Base-by-base conservation (phyloP, 805 yeast species). In the Yarrowia alimentaria region DNA sequence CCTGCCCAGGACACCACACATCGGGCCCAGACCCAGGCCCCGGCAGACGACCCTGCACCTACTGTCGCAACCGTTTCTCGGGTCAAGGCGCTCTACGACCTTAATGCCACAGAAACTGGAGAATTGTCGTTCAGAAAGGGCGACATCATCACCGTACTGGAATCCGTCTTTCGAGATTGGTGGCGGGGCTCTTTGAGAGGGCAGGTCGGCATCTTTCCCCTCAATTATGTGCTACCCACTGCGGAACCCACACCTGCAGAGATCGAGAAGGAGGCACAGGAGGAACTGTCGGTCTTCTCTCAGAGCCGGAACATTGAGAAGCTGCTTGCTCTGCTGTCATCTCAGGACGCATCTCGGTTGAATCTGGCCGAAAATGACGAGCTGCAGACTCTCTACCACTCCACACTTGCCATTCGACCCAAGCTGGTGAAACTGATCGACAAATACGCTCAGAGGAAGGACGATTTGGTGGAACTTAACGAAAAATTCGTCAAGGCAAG, bases 91-190 rank as follows among this genome's bases (percentile, higher is more conserved):
- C 68, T 93, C 45, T 93, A 87, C 61, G 96, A 89, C 62, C 72
- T 90, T 29, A 70, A 76, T 4, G 79, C 94, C 2, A 73, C 77
- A 34, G 97, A 89, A 60, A 83, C 83, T 2, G 96, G 90, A 55
- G 97, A 93, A 57, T 73, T 91, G 34, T 81, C 95, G 1, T 91
- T 93, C 68, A 73, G 80, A 43, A 81, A 81, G 60, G 97, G 96
- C 31, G 98, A 91, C 62, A 72, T 87, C 11, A 90, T 91, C 42
- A 82, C 83, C 1, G 95, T 93, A 1, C 72, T 90, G 26, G 98
- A 90, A 59, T 75, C 83, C 12, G 95, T 85, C 5, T 90, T 89
- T 64, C 75, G 86, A 55, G 98, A 91, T 62, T 91, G 99, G 99
- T 86, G 96, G 83, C 76, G 87, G 57, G 99, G 99, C 12, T 78